Evolutionary conservation across 2,329 filamentous ascomycete genomes (phyloP).

Genomic region (Penicillium decumbens): DNA sequence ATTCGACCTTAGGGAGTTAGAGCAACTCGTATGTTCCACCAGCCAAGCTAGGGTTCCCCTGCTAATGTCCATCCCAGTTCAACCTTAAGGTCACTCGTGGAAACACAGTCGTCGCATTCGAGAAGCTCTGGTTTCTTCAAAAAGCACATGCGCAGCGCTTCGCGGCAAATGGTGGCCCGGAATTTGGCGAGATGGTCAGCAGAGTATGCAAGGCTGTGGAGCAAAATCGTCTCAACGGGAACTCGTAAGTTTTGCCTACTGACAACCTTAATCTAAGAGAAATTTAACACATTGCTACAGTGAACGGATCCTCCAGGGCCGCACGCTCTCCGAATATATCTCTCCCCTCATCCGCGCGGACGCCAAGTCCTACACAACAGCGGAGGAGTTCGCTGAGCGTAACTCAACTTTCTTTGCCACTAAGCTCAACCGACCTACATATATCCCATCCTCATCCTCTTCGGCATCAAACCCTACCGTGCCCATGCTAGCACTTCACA

Average conservation of each 20-base stretch:
- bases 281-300: conserved; percentile 15
- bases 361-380: conserved; percentile 54
- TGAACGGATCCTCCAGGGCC: conserved; percentile 27
- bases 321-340: conserved; percentile 47
- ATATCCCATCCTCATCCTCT: conserved; percentile 19
- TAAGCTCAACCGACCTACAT: conserved; percentile 24
- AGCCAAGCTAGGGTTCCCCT: neutral
- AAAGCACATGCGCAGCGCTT: conserved; percentile 58
- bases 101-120: conserved; percentile 74
- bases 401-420: conserved; percentile 57
- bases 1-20: conserved; percentile 65
- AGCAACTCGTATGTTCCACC: conserved; percentile 55
- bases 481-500: conserved; percentile 40
- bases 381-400: conserved; percentile 52
- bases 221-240: conserved; percentile 19
- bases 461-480: conserved; percentile 18
- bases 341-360: conserved; percentile 50
- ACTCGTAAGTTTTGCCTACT: conserved; percentile 26
- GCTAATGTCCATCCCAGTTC: conserved; percentile 53
- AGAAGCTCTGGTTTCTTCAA: conserved; percentile 78
- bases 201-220: conserved; percentile 28
- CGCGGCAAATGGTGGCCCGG: conserved; percentile 43
- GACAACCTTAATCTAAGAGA: neutral
- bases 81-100: conserved; percentile 85
- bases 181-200: conserved; percentile 40